A percentile compares a stretch with the other conserved stretches of the same genome.
phyloP scores from a whole-genome alignment of 352 stramenopile species.

The Pythium phragmiticola region DNA sequence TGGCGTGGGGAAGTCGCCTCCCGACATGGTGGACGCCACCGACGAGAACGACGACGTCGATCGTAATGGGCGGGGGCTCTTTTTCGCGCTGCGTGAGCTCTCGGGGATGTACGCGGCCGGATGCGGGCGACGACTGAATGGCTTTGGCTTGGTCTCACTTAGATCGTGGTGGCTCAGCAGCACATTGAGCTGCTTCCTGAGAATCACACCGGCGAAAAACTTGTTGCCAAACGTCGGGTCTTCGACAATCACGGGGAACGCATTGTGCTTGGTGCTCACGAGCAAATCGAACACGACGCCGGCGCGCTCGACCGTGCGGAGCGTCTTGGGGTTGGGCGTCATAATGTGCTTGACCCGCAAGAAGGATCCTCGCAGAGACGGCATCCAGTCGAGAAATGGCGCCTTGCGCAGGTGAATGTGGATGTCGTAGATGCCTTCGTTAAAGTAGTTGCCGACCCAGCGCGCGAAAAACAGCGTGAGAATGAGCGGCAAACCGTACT shows the following conservation, averaged over 20 bases:
- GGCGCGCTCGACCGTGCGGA: slow-evolving; percentile 92
- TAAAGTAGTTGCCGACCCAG: slow-evolving; percentile 98
- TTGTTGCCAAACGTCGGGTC: slow-evolving; percentile 79
- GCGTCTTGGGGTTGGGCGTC: slow-evolving; percentile 91
- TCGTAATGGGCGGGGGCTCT: slow-evolving; percentile 1
- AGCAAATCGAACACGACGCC: slow-evolving; percentile 93
- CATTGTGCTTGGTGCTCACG: slow-evolving; percentile 83
- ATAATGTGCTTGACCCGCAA: slow-evolving; percentile 78
- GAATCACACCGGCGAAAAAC: slow-evolving; percentile 80
- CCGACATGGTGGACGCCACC: not conserved
- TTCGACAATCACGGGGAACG: slow-evolving; percentile 85
- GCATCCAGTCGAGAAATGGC: slow-evolving; percentile 96
- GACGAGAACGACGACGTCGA: slow-evolving; percentile 6
- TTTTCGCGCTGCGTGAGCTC: slow-evolving; percentile 31
- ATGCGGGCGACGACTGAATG: slow-evolving; percentile 70
- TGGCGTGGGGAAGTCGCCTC: slow-evolving; percentile 20
- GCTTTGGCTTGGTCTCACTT: slow-evolving; percentile 59
- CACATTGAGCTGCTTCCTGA: slow-evolving; percentile 82
- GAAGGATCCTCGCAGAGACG: slow-evolving; percentile 77
- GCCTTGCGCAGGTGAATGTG: slow-evolving; percentile 97
- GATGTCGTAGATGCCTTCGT: slow-evolving; percentile 98
- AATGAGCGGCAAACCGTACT: slow-evolving; percentile 98
- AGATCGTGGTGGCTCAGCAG: slow-evolving; percentile 73
- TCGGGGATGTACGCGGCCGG: slow-evolving; percentile 40
- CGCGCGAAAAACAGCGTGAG: slow-evolving; percentile 95